phyloP scores from a whole-genome alignment of 2,329 filamentous ascomycete species.

The Xylariaceae sp. region DNA sequence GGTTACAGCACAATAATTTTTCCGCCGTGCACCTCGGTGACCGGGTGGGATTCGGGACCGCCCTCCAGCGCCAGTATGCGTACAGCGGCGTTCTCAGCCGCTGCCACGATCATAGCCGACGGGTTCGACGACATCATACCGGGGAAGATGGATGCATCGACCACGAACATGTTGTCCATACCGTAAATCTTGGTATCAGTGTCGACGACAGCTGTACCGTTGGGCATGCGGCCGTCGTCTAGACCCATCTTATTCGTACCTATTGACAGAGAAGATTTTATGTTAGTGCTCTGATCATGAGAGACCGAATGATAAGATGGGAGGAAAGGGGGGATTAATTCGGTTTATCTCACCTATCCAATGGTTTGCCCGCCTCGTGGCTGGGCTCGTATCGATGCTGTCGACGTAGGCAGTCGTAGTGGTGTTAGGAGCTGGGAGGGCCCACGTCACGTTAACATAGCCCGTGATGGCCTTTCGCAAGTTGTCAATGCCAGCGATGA shows the following conservation, averaged over 20 bases:
- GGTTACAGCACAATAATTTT: constrained; percentile 19
- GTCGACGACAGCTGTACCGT: constrained; percentile 59
- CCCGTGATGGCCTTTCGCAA: constrained; percentile 50
- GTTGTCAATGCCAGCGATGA: constrained; percentile 59
- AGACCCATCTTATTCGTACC: constrained; percentile 57
- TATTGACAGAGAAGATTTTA: constrained; percentile 9
- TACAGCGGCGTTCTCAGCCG: constrained; percentile 36
- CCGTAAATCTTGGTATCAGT: constrained; percentile 63
- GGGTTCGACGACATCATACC: constrained; percentile 68
- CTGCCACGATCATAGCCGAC: constrained; percentile 38
- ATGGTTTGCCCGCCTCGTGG: constrained; percentile 45
- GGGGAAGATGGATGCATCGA: constrained; percentile 66
- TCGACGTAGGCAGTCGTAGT: constrained; percentile 54
- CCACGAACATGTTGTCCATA: constrained; percentile 64
- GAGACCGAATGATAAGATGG: not conserved
- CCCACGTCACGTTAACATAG: constrained; percentile 54
- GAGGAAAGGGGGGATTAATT: not conserved
- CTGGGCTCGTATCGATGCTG: constrained; percentile 33
- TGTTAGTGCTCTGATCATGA: not conserved
- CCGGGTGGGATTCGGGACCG: constrained; percentile 13
- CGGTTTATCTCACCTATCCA: constrained; percentile 42
- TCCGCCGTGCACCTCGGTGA: constrained; percentile 18
- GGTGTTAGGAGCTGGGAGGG: constrained; percentile 50
- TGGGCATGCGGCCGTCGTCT: constrained; percentile 48
- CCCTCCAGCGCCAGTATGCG: constrained; percentile 30